Base-by-base conservation (phyloP, 2,329 filamentous ascomycete genomes). In the Colletotrichum sp. region DNA sequence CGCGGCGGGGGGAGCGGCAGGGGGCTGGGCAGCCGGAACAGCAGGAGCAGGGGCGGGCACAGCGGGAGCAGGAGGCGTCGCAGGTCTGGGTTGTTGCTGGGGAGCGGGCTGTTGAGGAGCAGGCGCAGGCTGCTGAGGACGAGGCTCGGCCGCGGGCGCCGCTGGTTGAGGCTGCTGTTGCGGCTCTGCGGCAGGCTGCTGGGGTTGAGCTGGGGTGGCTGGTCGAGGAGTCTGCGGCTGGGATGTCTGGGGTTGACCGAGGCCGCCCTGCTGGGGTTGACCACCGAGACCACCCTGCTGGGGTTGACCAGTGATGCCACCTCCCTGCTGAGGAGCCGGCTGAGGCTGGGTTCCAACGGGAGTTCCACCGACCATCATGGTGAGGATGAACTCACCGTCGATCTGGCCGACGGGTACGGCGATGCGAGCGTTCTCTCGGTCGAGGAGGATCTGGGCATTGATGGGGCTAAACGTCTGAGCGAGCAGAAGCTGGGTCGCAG, bases 361-460 rank as follows among this genome's bases (percentile, higher is more conserved):
- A 16, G 65, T 70, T 8, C 74, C 74, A 30, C 74, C 71, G 19
- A 79, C 74, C 48, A 74, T 69, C 78, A 79, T 79, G 19, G 78
- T 78, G 19, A 79, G 63, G 9, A 79, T 79, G 59, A 79, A 79
- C 65, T 79, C 78, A 65, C 78, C 78, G 44, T 79, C 78, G 13
- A 79, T 75, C 60, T 78, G 74, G 57, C 39, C 77, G 3, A 79
- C 77, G 25, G 78, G 77, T 6, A 79, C 77, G 25, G 78, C 78
- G 34, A 79, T 77, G 34, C 78, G 78, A 52, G 68, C 70, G 19
- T 78, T 78, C 52, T 79, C 76, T 34, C 63, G 73, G 60, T 79
- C 78, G 3, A 79, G 67, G 27, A 79, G 74, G 7, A 78, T 67
- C 66, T 77, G 74, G 1, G 68, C 65, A 12, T 74, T 74, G 19